Base-by-base conservation (phyloP, 805 yeast genomes). In the Suhomyces faveliae region DNA sequence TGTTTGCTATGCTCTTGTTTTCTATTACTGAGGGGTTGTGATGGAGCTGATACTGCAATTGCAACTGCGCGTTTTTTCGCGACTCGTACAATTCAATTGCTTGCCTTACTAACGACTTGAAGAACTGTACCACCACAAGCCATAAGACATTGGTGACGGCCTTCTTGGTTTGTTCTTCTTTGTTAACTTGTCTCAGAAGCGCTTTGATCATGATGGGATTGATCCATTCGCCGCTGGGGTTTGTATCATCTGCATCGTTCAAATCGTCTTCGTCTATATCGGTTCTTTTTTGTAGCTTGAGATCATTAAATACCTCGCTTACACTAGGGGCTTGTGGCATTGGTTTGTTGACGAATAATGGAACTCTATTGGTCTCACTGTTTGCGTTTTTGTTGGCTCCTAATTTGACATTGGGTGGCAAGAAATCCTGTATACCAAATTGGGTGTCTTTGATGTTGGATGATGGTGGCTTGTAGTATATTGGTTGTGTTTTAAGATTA, bases 141-240 rank as follows among this genome's bases (percentile, higher is more conserved):
- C 56, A 46, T 3, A 73, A 40, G 0, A 69, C 47, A 46, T 60
- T 65, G 10, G 54, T 52, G 21, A 72, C 45, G 6, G 74, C 48
- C n/a, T 55, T 62, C 35, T 64, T 64, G 35, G 68, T 55, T 51
- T 71, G 72, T 5, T 53, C 35, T 45, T 75, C 77, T 49, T 67
- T 68, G 52, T 75, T 73, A 2, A 70, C 65, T 49, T 77, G 79
- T 29, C 83, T 56, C 4, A 63, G 40, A 45, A 77, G 60, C 1
- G 83, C 83, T 30, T 68, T 60, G 42, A 61, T 63, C 49, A 79
- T 69, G 41, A 73, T 66, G 2, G 80, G 79, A 50, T 66, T 67
- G 10, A 57, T 56, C 76, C 77, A 70, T 24, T 68, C 71, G 7
- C 60, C 59, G 2, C 59, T 42, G 19, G 57, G 54, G 2, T 35